These are phyloP conservation scores for Kodamaea sp. DNA, from an alignment of 1,139 yeast genomes.

Conservation along the genomic window DNA sequence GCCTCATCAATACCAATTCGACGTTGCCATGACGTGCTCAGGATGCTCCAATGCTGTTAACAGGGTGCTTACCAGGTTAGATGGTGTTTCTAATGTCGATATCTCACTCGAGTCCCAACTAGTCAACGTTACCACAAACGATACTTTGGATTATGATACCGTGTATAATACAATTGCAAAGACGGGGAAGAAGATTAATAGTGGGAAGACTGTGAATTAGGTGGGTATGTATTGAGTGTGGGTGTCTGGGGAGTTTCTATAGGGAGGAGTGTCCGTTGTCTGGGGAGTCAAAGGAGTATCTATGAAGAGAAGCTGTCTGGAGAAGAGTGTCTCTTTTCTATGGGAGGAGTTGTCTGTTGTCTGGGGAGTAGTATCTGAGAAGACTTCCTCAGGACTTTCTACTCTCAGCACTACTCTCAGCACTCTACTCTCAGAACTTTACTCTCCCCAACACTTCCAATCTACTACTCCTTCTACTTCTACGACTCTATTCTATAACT, in stretches of 20 bases:
- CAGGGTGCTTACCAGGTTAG: slow-evolving; percentile 67
- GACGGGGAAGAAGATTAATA: slow-evolving; percentile 82
- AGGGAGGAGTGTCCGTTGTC: too few species aligned
- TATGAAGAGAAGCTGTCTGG: too few species aligned
- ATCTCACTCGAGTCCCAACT: slow-evolving; percentile 78
- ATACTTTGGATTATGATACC: slow-evolving; percentile 60
- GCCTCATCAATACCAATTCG: slow-evolving; percentile 66
- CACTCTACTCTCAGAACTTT: too few species aligned
- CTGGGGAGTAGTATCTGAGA: too few species aligned
- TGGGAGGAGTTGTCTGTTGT: too few species aligned
- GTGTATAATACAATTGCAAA: slow-evolving; percentile 77
- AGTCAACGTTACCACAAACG: slow-evolving; percentile 69
- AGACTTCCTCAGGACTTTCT: too few species aligned
- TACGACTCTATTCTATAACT: background rate
- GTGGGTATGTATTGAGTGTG: too few species aligned
- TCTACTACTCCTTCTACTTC: background rate
- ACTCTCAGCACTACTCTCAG: too few species aligned
- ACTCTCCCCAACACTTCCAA: too few species aligned
- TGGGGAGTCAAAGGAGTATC: too few species aligned
- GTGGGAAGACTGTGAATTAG: slow-evolving; percentile 50
- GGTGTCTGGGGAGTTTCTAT: too few species aligned
- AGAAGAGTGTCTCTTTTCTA: too few species aligned
- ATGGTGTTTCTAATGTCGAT: slow-evolving; percentile 69
- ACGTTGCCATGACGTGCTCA: slow-evolving; percentile 78
- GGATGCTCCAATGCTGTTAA: slow-evolving; percentile 89